A percentile compares a stretch with the other conserved stretches of the same genome.
Conservation (phyloP, 1,139 yeast species). For the Blastobotrys elegans region DNA sequence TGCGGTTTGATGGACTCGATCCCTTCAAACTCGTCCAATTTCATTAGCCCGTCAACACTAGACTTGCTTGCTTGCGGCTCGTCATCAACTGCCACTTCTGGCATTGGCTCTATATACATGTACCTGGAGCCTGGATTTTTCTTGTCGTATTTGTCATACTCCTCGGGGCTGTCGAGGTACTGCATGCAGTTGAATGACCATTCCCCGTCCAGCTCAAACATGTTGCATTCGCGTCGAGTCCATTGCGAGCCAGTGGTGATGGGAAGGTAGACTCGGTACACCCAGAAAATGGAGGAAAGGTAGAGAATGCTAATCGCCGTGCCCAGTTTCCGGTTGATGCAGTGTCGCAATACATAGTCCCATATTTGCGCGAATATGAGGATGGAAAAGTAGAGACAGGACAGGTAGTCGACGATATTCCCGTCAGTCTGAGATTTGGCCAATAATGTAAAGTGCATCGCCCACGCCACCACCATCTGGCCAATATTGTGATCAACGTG, state of each 20-base stretch:
- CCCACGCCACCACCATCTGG: slow-evolving; percentile 24
- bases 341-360: slow-evolving; percentile 5
- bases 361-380: slow-evolving; percentile 17
- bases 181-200: slow-evolving; percentile 29
- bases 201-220: slow-evolving; percentile 21
- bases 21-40: slow-evolving; percentile 5
- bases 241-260: slow-evolving; percentile 23
- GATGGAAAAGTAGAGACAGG: slow-evolving; percentile 27
- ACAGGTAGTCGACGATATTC: slow-evolving; percentile 24
- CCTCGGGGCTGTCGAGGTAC: slow-evolving; percentile 14
- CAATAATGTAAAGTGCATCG: slow-evolving; percentile 19
- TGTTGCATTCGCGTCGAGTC: slow-evolving; percentile 23
- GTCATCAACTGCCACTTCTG: not conserved
- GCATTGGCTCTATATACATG: slow-evolving; percentile 5
- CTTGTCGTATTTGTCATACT: slow-evolving; percentile 17
- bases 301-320: not conserved
- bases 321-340: not conserved
- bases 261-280: slow-evolving; percentile 22
- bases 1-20: slow-evolving; percentile 13
- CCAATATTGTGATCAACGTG: slow-evolving; percentile 28
- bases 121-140: slow-evolving; percentile 11
- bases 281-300: slow-evolving; percentile 10
- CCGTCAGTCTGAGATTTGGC: slow-evolving; percentile 12
- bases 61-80: not conserved
- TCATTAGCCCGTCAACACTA: slow-evolving; percentile 1